Percentiles rank a stretch among this genome's conserved stretches.
These are phyloP conservation scores for Begonia peltatifolia DNA, from an alignment of 306 rosid genomes.

Conservation along the genomic window DNA sequence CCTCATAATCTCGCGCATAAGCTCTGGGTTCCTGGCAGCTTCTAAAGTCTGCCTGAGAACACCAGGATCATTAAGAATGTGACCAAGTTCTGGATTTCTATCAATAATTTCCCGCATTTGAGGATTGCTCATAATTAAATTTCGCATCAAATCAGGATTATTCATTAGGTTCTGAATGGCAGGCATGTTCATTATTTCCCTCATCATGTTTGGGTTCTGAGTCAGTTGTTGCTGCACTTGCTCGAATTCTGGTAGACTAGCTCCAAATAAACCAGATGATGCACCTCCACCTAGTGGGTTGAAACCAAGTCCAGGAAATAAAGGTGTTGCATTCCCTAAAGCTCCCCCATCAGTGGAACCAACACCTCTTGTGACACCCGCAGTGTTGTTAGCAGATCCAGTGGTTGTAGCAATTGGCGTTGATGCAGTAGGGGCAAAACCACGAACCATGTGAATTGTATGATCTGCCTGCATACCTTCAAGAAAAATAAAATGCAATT, in stretches of 20 bases:
- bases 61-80: constrained; percentile 46
- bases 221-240: constrained; percentile 54
- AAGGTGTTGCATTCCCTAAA: constrained; percentile 22
- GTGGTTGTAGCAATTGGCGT: constrained; percentile 19
- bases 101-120: constrained; percentile 54
- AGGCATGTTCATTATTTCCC: constrained; percentile 55
- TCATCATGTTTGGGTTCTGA: constrained; percentile 53
- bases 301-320: constrained; percentile 42
- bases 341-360: constrained; percentile 35
- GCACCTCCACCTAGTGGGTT: constrained; percentile 18
- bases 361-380: constrained; percentile 43
- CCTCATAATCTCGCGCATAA: constrained; percentile 68
- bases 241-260: constrained; percentile 39
- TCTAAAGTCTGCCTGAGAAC: constrained; percentile 51
- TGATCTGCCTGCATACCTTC: constrained; percentile 43
- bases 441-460: constrained; percentile 50
- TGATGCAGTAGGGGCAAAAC: constrained; percentile 28
- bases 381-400: constrained; percentile 18
- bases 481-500: background rate
- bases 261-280: constrained; percentile 20
- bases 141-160: constrained; percentile 45
- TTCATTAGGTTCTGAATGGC: constrained; percentile 54
- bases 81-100: constrained; percentile 51
- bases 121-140: constrained; percentile 47
- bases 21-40: constrained; percentile 60